Evolutionary conservation across 108 stramenopile species (phyloP).

Genomic region (Nitzschia putrida): DNA sequence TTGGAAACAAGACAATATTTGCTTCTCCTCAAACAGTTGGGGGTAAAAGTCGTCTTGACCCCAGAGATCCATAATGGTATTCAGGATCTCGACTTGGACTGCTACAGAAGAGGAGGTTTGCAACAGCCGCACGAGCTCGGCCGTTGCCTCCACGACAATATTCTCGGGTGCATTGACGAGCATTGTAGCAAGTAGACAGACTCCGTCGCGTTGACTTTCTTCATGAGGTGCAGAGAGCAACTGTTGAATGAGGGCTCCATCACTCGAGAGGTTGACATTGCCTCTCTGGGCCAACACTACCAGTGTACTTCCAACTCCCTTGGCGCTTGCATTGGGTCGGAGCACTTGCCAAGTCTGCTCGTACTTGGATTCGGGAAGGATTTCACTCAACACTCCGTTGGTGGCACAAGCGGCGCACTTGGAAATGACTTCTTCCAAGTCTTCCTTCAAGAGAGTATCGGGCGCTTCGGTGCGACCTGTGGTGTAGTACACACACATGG

Average conservation of each 20-base stretch:
- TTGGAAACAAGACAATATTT: conserved; percentile 33
- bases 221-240: conserved; percentile 5
- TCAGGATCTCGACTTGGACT: conserved; percentile 45
- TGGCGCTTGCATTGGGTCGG: neutral
- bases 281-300: conserved; percentile 4
- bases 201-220: conserved; percentile 17
- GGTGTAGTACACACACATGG: conserved; percentile 10
- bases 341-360: conserved; percentile 14
- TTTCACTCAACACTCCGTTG: conserved; percentile 32
- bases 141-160: neutral
- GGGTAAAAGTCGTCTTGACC: conserved; percentile 65
- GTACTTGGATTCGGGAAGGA: conserved; percentile 2
- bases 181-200: conserved; percentile 5
- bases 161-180: neutral
- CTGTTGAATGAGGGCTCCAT: conserved; percentile 7
- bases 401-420: conserved; percentile 28
- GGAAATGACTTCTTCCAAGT: conserved; percentile 30
- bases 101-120: conserved; percentile 1
- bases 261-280: neutral
- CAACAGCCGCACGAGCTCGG: conserved; percentile 3
- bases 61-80: conserved; percentile 70
- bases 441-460: conserved; percentile 5
- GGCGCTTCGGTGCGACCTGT: neutral
- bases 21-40: conserved; percentile 40
- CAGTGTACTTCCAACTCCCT: conserved; percentile 7